Conservation (phyloP, 2,329 filamentous ascomycete genomes). For the Aspergillus pseudotamarii region DNA sequence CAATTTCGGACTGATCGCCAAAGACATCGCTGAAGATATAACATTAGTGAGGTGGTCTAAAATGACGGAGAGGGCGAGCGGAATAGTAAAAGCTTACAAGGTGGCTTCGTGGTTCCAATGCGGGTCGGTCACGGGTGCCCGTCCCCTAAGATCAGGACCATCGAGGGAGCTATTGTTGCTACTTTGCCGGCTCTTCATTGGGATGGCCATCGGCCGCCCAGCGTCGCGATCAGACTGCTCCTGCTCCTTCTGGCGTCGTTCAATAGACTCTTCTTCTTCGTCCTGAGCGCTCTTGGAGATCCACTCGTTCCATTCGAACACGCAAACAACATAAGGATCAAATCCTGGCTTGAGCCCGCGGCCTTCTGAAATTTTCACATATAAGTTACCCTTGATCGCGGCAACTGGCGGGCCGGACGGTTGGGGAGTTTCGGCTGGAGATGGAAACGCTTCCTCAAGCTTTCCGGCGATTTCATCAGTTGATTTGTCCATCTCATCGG, state of each 20-base stretch:
- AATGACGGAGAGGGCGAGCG: not conserved
- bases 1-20: constrained; percentile 84
- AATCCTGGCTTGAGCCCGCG: constrained; percentile 78
- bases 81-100: constrained; percentile 68
- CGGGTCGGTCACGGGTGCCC: constrained; percentile 74
- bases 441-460: constrained; percentile 39
- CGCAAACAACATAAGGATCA: constrained; percentile 93
- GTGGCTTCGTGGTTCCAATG: constrained; percentile 94
- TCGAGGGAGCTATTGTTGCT: constrained; percentile 87
- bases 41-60: constrained; percentile 30
- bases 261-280: constrained; percentile 63
- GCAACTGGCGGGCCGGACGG: constrained; percentile 64
- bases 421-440: constrained; percentile 27
- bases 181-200: constrained; percentile 94
- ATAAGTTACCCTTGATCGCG: constrained; percentile 80
- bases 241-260: constrained; percentile 60
- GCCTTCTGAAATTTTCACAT: constrained; percentile 85
- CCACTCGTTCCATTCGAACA: constrained; percentile 95
- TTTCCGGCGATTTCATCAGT: constrained; percentile 41
- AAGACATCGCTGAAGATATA: constrained; percentile 75
- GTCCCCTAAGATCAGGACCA: constrained; percentile 58
- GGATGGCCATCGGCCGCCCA: constrained; percentile 86
- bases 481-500: constrained; percentile 30
- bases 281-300: constrained; percentile 82
- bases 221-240: constrained; percentile 75